Evolutionary conservation across 164 flowering plant genomes (phyloP), one percentile per base, ranked within the genome.

Genomic region (Vitis riparia): DNA sequence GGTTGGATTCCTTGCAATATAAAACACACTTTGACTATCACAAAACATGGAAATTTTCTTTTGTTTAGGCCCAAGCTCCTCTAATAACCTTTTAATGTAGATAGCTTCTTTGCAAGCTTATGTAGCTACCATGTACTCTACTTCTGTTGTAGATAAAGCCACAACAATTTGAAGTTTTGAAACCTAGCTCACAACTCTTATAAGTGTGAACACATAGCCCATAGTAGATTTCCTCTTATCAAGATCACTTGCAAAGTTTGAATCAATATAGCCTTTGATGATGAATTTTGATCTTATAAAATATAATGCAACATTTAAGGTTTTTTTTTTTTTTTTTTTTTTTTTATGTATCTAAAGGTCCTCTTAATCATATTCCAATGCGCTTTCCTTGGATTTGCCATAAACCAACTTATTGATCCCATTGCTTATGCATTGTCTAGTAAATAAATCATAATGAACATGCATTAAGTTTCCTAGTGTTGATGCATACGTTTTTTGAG

Each of bases 211-310:
- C 59, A 53, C 53, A 70, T 62, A 62, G 9, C 59, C 0, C 8
- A 59, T 61, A 30, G 61, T 70, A 48, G 30, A 51, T 62, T 37
- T 62, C 2, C 60, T 51, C 27, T 48, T 60, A n/a, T 69, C 71
- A 15, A 7, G 71, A 49, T 69, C 23, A 50, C 65, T 1, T 14
- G 59, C 65, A 48, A 17, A 60, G 12, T 69, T 6, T 0, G 63
- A 8, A 58, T 68, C 71, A 10, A 68, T 55, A 51, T 48, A 69
- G 15, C 71, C 64, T 17, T 1, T 58, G 2, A 69, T 12, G 8
- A 14, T 11, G 11, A 59, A 50, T 13, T 58, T 13, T 50, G 29
- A 27, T 70, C 73, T n/a, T 62, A 2, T 48, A 62, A 19, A 69
- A 59, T 2, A 59, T 61, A 70, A 37, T 30, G 55, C n/a, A 52